These are phyloP conservation scores for Taphrina betulina DNA, from an alignment of 1,139 yeast genomes.

Conservation along the genomic window DNA sequence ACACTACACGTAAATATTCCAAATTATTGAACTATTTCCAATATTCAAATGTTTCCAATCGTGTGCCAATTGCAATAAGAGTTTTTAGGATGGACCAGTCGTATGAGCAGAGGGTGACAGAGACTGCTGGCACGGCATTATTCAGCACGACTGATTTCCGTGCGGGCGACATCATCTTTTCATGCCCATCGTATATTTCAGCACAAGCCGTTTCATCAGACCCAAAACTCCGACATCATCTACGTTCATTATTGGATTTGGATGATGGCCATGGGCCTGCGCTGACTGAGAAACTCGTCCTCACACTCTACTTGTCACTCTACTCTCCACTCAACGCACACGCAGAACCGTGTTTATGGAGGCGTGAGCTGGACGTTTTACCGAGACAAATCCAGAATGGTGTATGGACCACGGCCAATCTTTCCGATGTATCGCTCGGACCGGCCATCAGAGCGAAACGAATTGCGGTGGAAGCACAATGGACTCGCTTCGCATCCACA, in stretches of 20 bases:
- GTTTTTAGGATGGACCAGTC: too few relatives aligned
- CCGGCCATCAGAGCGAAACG: constrained; percentile 12
- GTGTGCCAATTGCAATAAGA: too few relatives aligned
- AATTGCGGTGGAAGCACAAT: constrained; percentile 7
- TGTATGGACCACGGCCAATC: constrained; percentile 3
- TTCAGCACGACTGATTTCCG: background rate
- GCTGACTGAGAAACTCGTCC: constrained; percentile 3
- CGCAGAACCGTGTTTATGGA: too few relatives aligned
- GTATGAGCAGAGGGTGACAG: too few relatives aligned
- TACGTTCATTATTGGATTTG: background rate
- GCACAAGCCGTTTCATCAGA: constrained; percentile 1
- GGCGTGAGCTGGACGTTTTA: background rate
- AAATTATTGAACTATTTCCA: too few relatives aligned
- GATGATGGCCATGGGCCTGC: too few relatives aligned
- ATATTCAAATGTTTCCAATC: too few relatives aligned
- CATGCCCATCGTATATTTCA: background rate
- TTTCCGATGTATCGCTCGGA: background rate
- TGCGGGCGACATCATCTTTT: background rate
- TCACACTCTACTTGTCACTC: constrained; percentile 3
- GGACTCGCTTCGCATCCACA: background rate
- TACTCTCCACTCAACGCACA: background rate
- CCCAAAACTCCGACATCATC: background rate
- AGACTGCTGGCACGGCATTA: constrained; percentile 1
- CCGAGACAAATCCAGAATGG: constrained; percentile 19
- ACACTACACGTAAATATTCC: too few relatives aligned